Evolutionary conservation across 2,329 filamentous ascomycete species (phyloP).

Genomic region (Fusarium verticillioides): DNA sequence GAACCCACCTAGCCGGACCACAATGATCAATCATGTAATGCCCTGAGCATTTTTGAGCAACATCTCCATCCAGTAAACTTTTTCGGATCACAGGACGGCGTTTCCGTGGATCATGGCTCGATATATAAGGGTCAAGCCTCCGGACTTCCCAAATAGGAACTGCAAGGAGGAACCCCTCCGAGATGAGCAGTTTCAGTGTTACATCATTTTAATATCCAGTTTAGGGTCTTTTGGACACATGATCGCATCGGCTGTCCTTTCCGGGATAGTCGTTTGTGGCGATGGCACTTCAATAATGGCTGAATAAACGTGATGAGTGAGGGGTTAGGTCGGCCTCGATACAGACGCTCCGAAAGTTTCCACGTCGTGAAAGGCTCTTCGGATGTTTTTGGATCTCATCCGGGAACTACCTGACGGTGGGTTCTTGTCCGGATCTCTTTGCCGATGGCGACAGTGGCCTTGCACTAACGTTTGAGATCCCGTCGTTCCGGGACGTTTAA

Average conservation of each 20-base stretch:
- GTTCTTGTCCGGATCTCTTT: not conserved
- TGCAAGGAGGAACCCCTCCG: conserved; percentile 30
- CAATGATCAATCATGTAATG: not conserved
- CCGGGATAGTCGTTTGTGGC: conserved; percentile 1
- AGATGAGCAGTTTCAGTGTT: conserved; percentile 23
- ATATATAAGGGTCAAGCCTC: conserved; percentile 4
- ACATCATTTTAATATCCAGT: conserved; percentile 2
- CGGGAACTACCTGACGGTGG: not conserved
- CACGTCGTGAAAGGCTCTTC: not conserved
- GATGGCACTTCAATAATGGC: not conserved
- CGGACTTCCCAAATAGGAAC: conserved; percentile 24
- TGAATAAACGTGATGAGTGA: not conserved
- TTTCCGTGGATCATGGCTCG: conserved; percentile 16
- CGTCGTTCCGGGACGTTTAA: conserved; percentile 21
- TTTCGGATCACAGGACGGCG: conserved; percentile 12
- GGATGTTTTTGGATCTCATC: conserved; percentile 2
- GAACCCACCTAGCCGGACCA: not conserved
- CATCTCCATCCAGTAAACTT: not conserved
- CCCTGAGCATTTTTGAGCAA: not conserved
- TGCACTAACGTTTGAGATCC: conserved; percentile 10
- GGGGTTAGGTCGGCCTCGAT: not conserved
- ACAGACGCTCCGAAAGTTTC: conserved; percentile 19
- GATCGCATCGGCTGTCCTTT: not conserved
- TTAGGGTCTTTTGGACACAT: not conserved
- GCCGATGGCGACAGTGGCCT: not conserved